These are phyloP conservation scores for Cladophialophora yegresii DNA, from an alignment of 2,329 filamentous ascomycete genomes.

Conservation along the genomic window DNA sequence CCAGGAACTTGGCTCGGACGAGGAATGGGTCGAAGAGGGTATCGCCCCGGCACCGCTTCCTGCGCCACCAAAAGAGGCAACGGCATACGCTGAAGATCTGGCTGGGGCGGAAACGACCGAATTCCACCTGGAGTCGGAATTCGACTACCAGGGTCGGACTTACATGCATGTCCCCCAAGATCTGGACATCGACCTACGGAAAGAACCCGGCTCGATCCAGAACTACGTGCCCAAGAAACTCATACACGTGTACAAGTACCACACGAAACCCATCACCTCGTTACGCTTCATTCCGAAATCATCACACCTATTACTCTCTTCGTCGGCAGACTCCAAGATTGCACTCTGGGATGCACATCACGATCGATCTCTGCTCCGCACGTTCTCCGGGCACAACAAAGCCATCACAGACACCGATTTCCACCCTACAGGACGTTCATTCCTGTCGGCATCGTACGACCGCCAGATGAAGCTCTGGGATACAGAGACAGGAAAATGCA, in stretches of 20 bases:
- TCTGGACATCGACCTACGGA: constrained; percentile 78
- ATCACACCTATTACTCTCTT: constrained; percentile 84
- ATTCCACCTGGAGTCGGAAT: constrained; percentile 80
- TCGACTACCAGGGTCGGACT: constrained; percentile 91
- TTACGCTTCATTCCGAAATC: constrained; percentile 86
- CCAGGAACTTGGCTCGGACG: constrained; percentile 72
- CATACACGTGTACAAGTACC: constrained; percentile 83
- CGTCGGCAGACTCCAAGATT: constrained; percentile 85
- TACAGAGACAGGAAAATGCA: constrained; percentile 86
- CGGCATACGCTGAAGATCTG: constrained; percentile 56
- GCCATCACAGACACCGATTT: constrained; percentile 88
- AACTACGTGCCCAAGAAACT: constrained; percentile 96
- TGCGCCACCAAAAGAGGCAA: constrained; percentile 54
- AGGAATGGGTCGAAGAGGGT: constrained; percentile 78
- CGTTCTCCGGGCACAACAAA: constrained; percentile 89
- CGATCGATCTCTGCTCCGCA: constrained; percentile 80
- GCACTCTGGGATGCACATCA: constrained; percentile 97
- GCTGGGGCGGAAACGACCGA: constrained; percentile 76
- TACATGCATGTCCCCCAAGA: constrained; percentile 98
- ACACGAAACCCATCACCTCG: constrained; percentile 82
- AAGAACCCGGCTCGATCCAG: constrained; percentile 75
- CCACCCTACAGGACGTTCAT: constrained; percentile 77
- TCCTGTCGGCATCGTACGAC: constrained; percentile 90
- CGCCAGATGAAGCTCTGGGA: constrained; percentile 98
- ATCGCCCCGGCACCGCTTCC: constrained; percentile 56